phyloP scores from a whole-genome alignment of 2,329 filamentous ascomycete genomes.

The Magnaporthiopsis rhizophila region DNA sequence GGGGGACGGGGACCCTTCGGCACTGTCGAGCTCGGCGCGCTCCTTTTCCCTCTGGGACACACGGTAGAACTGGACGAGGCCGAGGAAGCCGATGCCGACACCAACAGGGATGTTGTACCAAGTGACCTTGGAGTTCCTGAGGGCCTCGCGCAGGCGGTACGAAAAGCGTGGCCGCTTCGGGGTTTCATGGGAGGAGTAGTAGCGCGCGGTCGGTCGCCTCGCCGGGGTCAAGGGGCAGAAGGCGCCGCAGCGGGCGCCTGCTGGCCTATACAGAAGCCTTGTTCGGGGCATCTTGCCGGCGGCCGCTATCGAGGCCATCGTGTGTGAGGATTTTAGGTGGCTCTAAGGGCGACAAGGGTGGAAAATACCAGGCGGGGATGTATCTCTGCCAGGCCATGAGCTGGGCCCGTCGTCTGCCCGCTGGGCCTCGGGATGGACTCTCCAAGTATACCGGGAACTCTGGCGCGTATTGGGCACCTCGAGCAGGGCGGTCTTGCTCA shows the following conservation, averaged over 20 bases:
- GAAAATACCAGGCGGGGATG: neutral
- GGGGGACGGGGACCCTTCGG: slow-evolving; percentile 20
- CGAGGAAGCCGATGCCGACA: slow-evolving; percentile 77
- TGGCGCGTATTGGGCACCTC: too few species aligned
- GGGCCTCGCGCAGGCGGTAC: slow-evolving; percentile 40
- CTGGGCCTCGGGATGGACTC: too few species aligned
- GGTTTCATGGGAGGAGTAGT: slow-evolving; percentile 31
- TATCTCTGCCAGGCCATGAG: too few species aligned
- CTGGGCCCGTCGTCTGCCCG: too few species aligned
- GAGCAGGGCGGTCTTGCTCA: too few species aligned
- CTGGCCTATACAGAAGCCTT: too few species aligned
- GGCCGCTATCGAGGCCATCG: slow-evolving; percentile 3
- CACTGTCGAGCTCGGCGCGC: slow-evolving; percentile 29
- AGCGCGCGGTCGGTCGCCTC: neutral
- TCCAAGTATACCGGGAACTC: too few species aligned
- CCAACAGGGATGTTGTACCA: slow-evolving; percentile 90
- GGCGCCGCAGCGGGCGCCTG: too few species aligned
- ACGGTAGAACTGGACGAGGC: slow-evolving; percentile 76
- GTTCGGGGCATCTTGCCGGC: neutral
- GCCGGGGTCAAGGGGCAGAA: neutral
- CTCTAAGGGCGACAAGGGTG: neutral
- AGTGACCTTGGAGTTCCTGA: slow-evolving; percentile 53
- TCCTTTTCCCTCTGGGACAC: slow-evolving; percentile 49
- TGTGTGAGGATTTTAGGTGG: neutral
- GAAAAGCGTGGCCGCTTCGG: slow-evolving; percentile 42